Evolutionary conservation across 2,329 filamentous ascomycete species (phyloP), one percentile per base, ranked within the genome.

Genomic region (Ceratocystis alfenasii): DNA sequence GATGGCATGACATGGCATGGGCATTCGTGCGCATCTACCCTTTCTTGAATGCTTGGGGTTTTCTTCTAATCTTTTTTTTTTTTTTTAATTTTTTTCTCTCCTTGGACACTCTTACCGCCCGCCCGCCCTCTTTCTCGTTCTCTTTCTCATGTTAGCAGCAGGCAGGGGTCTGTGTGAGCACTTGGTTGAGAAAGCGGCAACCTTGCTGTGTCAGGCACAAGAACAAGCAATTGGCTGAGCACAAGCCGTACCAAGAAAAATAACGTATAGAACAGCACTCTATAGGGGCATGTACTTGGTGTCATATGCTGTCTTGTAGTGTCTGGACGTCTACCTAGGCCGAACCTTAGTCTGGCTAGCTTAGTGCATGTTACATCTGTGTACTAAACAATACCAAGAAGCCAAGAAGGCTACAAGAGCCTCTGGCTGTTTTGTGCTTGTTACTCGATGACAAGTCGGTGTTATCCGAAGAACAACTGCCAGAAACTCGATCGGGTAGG

Each of bases 401-500:
- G 8, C 33, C 33, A 10, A 36, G 33, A 10, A 12, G 33, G 3
- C 33, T 3, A 36, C 33, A 10, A 53, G 48, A 53, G 48, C 48
- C 48, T 20, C 48, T 53, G 25, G 6, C 25, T 53, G 48, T 53
- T 53, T 53, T 25, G 48, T 53, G 20, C 48, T 25, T 53, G 48
- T 25, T 20, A 36, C 46, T 8, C 17, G 10, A 30, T 57, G 53
- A 57, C 53, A 57, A 57, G 53, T 57, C 53, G 53, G 53, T 57
- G 53, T 57, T 57, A 57, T 57, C 53, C 53, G 53, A 57, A n/a
- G 28, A 28, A 15, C 25, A 33, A n/a, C 50, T 55, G 50, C 50
- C 50, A 55, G 50, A 55, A 55, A 55, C 53, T 57, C 53, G 28
- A 57, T 57, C 28, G 25, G 53, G 53, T 57, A 57, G 53, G 25